Conservation (phyloP, 495 filamentous ascomycete genomes). For the Platismatia glauca region DNA sequence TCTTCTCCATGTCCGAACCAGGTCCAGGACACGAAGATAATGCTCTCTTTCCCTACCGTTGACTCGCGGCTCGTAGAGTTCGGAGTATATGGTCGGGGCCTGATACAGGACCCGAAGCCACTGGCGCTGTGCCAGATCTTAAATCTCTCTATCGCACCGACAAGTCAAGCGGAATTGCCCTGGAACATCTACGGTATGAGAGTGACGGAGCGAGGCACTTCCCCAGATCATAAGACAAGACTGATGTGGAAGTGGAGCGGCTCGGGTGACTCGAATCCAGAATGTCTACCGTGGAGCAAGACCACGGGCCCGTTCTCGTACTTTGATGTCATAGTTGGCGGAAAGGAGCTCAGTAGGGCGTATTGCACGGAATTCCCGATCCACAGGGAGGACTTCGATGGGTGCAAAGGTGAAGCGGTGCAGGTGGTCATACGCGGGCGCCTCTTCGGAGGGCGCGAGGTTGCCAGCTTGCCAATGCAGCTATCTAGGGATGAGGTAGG, state of each 20-base stretch:
- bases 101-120: neutral
- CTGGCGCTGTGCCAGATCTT: constrained; percentile 1
- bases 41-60: neutral
- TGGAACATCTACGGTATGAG: neutral
- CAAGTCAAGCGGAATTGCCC: neutral
- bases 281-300: constrained; percentile 1
- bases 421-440: neutral
- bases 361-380: constrained; percentile 1
- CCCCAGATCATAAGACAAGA: neutral
- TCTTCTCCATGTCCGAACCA: neutral
- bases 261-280: neutral
- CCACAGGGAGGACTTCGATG: neutral
- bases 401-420: neutral
- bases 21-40: neutral
- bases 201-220: neutral
- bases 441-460: neutral
- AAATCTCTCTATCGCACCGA: neutral
- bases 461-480: neutral
- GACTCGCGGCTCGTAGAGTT: neutral
- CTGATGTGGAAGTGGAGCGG: constrained; percentile 3
- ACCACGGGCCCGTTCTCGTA: constrained; percentile 5
- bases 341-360: constrained; percentile 3
- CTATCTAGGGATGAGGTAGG: neutral
- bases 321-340: neutral
- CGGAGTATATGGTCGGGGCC: neutral